Conservation (phyloP, 345 rosid species). For the Rubroshorea leprosula region DNA sequence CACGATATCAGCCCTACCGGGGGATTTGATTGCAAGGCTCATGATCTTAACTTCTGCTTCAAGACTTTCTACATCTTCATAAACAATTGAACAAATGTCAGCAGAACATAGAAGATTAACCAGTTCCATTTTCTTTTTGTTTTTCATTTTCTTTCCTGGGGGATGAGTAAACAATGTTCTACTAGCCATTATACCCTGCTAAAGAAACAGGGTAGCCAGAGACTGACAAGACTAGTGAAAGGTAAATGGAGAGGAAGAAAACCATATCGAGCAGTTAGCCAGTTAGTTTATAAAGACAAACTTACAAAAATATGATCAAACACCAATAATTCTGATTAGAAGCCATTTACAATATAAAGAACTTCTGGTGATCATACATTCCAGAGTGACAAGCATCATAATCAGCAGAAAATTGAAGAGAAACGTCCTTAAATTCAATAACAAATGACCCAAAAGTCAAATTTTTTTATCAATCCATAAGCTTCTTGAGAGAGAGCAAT, state of each 20-base stretch:
- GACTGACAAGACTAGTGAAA: neutral
- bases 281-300: neutral
- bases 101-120: neutral
- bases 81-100: conserved; percentile 15
- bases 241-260: neutral
- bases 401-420: neutral
- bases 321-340: neutral
- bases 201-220: neutral
- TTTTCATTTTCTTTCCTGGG: neutral
- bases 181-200: neutral
- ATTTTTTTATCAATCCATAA: neutral
- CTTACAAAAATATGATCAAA: neutral
- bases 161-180: neutral
- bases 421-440: neutral
- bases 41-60: conserved; percentile 85
- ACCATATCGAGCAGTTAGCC: neutral
- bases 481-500: neutral
- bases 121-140: neutral
- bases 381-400: neutral
- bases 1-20: conserved; percentile 67
- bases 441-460: neutral
- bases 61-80: conserved; percentile 44
- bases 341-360: neutral
- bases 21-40: conserved; percentile 58
- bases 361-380: neutral